phyloP scores from a whole-genome alignment of 345 rosid species.

The Crucihimalaya himalaica region DNA sequence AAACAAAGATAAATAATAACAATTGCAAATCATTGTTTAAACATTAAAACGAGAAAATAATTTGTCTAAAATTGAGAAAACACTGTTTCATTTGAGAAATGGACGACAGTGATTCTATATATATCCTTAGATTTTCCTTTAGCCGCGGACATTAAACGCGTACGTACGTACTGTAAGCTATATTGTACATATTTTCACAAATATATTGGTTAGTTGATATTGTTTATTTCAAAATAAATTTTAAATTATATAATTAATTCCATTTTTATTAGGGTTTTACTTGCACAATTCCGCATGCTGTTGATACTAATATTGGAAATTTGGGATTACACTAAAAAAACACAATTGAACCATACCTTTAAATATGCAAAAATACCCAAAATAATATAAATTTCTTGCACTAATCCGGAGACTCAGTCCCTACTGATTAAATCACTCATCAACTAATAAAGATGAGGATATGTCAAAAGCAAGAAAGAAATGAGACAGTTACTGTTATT shows the following conservation, averaged over 20 bases:
- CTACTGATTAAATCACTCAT: not conserved
- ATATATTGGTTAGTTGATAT: not conserved
- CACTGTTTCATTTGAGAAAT: not conserved
- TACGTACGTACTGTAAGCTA: not conserved
- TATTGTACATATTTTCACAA: not conserved
- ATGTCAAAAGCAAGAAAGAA: slow-evolving; percentile 1
- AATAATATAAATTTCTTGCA: not conserved
- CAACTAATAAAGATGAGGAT: not conserved
- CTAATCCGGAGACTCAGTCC: not conserved
- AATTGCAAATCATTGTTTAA: not conserved
- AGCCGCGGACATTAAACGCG: too few relatives aligned
- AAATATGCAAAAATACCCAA: not conserved
- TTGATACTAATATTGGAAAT: not conserved
- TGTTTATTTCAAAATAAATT: not conserved
- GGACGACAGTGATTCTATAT: too few relatives aligned
- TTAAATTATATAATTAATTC: not conserved
- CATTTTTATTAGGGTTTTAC: not conserved
- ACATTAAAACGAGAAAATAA: too few relatives aligned
- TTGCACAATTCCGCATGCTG: not conserved
- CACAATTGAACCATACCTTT: not conserved
- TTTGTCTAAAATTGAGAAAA: too few relatives aligned
- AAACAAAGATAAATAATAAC: not conserved
- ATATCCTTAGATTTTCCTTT: too few relatives aligned
- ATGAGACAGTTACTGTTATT: not conserved
- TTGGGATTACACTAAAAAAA: slow-evolving; percentile 1